Evolutionary conservation across 1,284 basidiomycete species (phyloP).

Genomic region (Apiotrichum domesticum): DNA sequence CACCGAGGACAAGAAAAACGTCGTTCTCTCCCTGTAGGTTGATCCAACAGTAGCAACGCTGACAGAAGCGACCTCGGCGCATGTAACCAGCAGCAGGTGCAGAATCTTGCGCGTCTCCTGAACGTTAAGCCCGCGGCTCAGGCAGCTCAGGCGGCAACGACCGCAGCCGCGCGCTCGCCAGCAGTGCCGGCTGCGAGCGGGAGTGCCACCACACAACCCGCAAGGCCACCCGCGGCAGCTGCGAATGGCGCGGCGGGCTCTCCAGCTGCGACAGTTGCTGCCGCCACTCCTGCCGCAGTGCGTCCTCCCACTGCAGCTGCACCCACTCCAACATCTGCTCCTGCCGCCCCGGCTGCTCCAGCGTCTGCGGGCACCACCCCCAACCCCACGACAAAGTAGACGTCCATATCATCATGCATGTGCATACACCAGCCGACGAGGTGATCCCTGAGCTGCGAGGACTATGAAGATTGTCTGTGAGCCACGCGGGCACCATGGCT

Average conservation of each 20-base stretch:
- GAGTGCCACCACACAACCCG: not conserved
- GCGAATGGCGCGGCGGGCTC: not conserved
- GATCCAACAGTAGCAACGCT: not conserved
- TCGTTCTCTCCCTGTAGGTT: constrained; percentile 33
- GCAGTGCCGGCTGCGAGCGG: not conserved
- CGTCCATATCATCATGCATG: no score
- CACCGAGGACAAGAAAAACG: constrained; percentile 32
- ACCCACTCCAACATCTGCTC: not conserved
- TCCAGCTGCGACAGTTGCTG: not conserved
- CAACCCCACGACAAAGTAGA: no score
- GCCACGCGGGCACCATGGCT: no score
- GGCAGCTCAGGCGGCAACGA: not conserved
- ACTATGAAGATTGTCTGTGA: no score
- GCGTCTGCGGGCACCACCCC: no score
- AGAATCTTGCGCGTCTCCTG: constrained; percentile 29
- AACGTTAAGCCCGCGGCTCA: constrained; percentile 20
- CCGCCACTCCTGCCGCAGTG: not conserved
- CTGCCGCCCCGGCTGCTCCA: not conserved
- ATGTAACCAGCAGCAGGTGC: constrained; percentile 28
- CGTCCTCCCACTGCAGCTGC: not conserved
- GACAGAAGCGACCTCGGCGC: constrained; percentile 18
- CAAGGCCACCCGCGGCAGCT: not conserved
- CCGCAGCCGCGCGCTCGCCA: not conserved
- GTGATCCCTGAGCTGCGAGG: no score
- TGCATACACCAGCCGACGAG: no score